Base-by-base conservation (phyloP, 1,284 basidiomycete genomes). In the Mycena sp. region DNA sequence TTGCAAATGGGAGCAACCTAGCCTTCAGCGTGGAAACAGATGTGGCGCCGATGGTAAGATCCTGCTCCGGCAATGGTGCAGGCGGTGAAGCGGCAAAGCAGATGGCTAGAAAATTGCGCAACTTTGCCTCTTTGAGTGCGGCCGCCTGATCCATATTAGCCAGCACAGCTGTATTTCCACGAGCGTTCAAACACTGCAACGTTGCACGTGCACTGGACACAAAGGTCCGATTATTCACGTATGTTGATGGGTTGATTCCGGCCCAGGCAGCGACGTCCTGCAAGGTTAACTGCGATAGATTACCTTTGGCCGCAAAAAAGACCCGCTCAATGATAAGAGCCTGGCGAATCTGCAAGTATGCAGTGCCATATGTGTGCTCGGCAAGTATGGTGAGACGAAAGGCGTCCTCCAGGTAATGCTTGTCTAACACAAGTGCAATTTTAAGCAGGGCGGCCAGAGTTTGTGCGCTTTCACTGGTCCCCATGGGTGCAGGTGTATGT, bases 331-430 rank as follows among this genome's bases (percentile, higher is more conserved):
- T 57, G 6, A 57, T 30, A 14, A 57, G 46, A 1, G 16, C 45
- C 35, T 57, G 55, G 1, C 55, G 23, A 9, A 57, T 41, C 26
- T 57, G 55, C n/a, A 53, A 26, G 14, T 53, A 53, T 4, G 51
- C 51, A 10, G 37, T 28, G 23, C 12, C 28, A 40, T 41, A 41
- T 6, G 14, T 21, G 4, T 6, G 2, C 5, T n/a, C n/a, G 16
- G 19, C 12, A 3, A 53, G 38, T 6, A n/a, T 32, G 16, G 26
- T 17, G 10, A 53, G 51, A 2, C 19, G 2, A 4, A 6, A 28
- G 11, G 30, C 51, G 3, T 53, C 51, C 6, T 2, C 17, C 9
- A 10, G 2, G 11, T 40, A 53, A 12, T 28, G 37, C 19, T 30
- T 3, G 11, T 53, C 51, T 6, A 41, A 26, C 6, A 25, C 19